Evolutionary conservation across 2,329 filamentous ascomycete genomes (phyloP).

Genomic region (Alternaria rosae): DNA sequence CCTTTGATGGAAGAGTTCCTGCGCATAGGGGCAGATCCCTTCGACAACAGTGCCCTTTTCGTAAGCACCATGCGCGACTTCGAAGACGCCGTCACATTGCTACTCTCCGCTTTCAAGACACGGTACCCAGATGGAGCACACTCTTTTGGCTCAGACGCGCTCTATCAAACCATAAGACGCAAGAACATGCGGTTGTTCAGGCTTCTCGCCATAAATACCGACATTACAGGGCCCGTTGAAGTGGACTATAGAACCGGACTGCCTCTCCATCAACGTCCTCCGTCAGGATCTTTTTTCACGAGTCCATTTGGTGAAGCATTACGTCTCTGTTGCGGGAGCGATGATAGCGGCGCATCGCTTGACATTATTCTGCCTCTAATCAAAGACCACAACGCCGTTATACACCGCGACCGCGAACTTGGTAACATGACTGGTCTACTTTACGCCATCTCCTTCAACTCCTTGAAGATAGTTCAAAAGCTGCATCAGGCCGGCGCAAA

Average conservation of each 20-base stretch:
- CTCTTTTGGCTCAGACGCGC: neutral
- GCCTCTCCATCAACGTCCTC: neutral
- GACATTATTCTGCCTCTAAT: neutral
- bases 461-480: neutral
- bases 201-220: neutral
- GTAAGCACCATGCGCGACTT: neutral
- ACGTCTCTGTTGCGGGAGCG: neutral
- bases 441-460: neutral
- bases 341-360: no score
- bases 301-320: neutral
- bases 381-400: neutral
- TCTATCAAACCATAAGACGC: neutral
- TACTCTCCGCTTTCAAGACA: neutral
- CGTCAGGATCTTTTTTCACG: neutral
- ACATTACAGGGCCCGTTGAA: neutral
- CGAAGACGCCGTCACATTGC: neutral
- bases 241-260: no score
- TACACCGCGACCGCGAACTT: neutral
- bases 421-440: neutral
- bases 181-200: accelerated
- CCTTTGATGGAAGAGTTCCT: accelerated
- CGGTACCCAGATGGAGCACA: neutral
- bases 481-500: neutral
- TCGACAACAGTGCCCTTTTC: neutral
- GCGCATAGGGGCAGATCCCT: neutral